Evolutionary conservation across 306 rosid genomes (phyloP), one percentile per base, ranked within the genome.

Genomic region (Cyamopsis tetragonoloba): DNA sequence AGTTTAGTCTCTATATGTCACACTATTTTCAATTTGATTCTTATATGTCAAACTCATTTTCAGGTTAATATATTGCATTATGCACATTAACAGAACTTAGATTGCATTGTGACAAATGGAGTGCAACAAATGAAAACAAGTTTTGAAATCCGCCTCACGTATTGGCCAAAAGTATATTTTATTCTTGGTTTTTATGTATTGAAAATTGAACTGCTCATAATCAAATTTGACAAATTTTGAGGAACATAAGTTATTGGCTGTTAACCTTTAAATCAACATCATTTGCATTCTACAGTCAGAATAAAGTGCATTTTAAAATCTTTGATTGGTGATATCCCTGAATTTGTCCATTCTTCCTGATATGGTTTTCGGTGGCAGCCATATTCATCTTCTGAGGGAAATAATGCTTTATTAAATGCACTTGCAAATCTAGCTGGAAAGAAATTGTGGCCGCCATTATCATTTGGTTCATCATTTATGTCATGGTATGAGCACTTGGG

Each of bases 401-500:
- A 80, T 28, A 88, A 82, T 35, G 91, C 78, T 32, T 66, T 76
- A 73, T 47, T 67, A 48, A 69, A 34, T 7, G 92, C 79, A 53
- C 88, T 90, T 13, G 68, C 74, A 31, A 82, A 66, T 39, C 63
- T 90, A 30, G 92, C 84, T 11, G 75, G 68, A 18, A 90, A 67
- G 87, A 83, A 68, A 65, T 47, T 90, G 54, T 85, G 96, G 98
- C 88, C 95, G 6, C 89, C 88, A 18, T 13, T 82, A 24, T 37
- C 77, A 74, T 86, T 86, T 62, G 88, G 85, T 42, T 66, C 87
- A 54, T 76, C 95, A 46, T 80, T 87, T 17, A 85, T 90, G 95
- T 85, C 97, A 37, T 87, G 97, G 97, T 88, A 90, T 65, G 97
- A 87, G 74, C 97, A 90, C 59, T 51, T 90, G 61, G 90, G 95